Evolutionary conservation across 257 asterid species (phyloP), one percentile per base, ranked within the genome.

Genomic region (Nicotiana sylvestris): DNA sequence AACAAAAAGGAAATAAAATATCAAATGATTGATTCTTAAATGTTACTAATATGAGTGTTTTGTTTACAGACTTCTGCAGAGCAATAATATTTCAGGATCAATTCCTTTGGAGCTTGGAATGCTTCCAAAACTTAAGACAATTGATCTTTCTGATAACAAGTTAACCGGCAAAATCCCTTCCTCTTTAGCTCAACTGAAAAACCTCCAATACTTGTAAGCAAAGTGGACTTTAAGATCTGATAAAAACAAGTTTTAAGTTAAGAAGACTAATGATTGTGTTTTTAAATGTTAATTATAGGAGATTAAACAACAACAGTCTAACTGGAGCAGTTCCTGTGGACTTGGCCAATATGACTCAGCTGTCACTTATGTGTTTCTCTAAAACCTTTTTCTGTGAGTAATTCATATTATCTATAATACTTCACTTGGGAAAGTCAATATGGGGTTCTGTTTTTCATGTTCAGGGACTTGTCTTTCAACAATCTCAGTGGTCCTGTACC

Each of bases 381-480:
- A 77, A 79, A 33, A 67, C 82, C 82, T 56, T 85, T 78, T 69
- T 8, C 68, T 56, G 35, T 64, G 32, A 29, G 43, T 82, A 16
- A 43, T 46, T 25, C 32, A 43, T 2, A 70, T 11, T 81, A 30
- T 53, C 61, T 74, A 43, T 43, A 9, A 43, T 64, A 43, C 10
- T 65, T 69, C 37, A 72, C 18, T 78, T 33, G 21, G 84, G 6
- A 82, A 25, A 80, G 46, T 69, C 2, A 18, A 29, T 82, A 7
- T 49, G 7, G 64, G 62, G 32, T 62, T 80, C 81, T 70, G 68
- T 18, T 76, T 35, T 80, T 27, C 8, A 84, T 76, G 84, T 83
- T 53, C 84, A 95, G 99, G 90, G 99, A 96, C 84, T 86, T 96
- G 91, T 96, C 99, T 32, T 94, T 87, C 94, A 96, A 96, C 85